Evolutionary conservation across 345 rosid genomes (phyloP).

Genomic region (Anacardium occidentale): DNA sequence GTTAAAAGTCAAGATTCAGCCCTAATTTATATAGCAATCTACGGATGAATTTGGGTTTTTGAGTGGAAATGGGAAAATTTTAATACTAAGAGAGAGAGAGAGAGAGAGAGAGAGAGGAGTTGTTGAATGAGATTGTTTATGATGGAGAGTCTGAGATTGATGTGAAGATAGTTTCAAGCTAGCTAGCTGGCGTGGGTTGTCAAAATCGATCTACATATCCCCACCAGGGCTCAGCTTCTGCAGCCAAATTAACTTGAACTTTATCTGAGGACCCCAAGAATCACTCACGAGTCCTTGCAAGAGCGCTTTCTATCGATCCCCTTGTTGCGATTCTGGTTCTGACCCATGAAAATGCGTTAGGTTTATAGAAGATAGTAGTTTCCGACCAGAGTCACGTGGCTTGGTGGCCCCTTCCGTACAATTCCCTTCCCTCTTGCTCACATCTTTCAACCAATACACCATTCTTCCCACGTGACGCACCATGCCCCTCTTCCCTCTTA

Average conservation of each 20-base stretch:
- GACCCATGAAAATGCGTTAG: not conserved
- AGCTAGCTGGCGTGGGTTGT: no score
- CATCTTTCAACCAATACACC: not conserved
- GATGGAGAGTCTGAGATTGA: no score
- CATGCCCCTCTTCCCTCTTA: not conserved
- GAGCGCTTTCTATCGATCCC: not conserved
- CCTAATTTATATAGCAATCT: no score
- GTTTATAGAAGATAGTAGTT: not conserved
- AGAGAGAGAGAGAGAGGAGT: no score
- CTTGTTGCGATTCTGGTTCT: no score
- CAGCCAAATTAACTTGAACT: not conserved
- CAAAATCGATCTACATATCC: no score
- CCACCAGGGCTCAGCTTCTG: not conserved
- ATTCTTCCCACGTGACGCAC: slow-evolving; percentile 27
- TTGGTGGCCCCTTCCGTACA: slow-evolving; percentile 23
- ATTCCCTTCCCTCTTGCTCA: not conserved
- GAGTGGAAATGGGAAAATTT: no score
- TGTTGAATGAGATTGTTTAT: no score
- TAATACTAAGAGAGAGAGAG: no score
- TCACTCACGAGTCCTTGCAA: not conserved
- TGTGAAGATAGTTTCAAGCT: no score
- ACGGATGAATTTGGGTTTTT: no score
- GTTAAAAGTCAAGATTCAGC: no score
- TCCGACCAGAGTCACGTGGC: slow-evolving; percentile 20
- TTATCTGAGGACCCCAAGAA: not conserved